These are phyloP conservation scores for Lithocarpus polystachyus DNA, from an alignment of 306 rosid genomes.

Conservation along the genomic window DNA sequence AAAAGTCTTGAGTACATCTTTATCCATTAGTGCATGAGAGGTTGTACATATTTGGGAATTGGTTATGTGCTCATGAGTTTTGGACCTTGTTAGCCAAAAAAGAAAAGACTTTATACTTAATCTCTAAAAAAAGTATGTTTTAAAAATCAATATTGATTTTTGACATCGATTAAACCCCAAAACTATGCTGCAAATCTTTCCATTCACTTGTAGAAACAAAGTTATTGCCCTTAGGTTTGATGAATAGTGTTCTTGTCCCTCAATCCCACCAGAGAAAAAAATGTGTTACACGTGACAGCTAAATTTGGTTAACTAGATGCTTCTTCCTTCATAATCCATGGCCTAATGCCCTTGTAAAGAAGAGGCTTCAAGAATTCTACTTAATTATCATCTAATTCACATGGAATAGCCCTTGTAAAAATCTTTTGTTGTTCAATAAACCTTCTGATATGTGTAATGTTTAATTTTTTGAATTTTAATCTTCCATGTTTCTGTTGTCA, in stretches of 20 bases:
- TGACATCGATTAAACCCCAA: not conserved
- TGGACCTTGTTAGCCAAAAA: no score
- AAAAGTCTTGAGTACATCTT: no score
- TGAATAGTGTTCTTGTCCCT: not conserved
- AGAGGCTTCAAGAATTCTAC: not conserved
- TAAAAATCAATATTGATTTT: not conserved
- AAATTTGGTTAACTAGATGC: not conserved
- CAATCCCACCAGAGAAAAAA: not conserved
- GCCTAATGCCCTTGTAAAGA: not conserved
- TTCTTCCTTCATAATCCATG: not conserved
- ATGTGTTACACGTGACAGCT: not conserved
- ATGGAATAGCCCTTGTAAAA: not conserved
- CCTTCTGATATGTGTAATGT: not conserved
- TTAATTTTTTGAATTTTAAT: slow-evolving; percentile 16
- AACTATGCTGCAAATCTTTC: not conserved
- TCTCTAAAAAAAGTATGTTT: not conserved
- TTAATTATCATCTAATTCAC: not conserved
- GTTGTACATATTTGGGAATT: no score
- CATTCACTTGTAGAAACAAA: not conserved
- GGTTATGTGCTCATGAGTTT: no score
- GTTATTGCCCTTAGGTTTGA: not conserved
- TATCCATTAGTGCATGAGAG: no score
- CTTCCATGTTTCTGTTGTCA: slow-evolving; percentile 8
- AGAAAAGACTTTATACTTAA: not conserved
- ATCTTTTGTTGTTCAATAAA: not conserved